A percentile compares a stretch with the other conserved stretches of the same genome.
Evolutionary conservation across 208 protist species (phyloP).

Genomic region (Trypanosoma lewisi): DNA sequence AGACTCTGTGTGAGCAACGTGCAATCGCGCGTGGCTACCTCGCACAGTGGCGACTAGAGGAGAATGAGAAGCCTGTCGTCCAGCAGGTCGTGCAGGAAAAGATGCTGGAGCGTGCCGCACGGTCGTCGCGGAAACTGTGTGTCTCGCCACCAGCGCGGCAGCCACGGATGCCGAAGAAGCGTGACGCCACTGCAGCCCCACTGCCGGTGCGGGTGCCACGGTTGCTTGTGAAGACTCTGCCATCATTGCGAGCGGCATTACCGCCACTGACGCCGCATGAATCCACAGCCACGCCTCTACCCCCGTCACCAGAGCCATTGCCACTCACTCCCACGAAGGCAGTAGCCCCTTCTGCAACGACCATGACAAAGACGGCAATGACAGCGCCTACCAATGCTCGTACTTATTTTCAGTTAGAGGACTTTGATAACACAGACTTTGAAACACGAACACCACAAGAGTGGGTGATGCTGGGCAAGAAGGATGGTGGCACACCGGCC

Average conservation of each 20-base stretch:
- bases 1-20: constrained; percentile 30
- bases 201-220: constrained; percentile 17
- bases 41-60: constrained; percentile 59
- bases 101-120: not conserved
- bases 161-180: not conserved
- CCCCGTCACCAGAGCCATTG: not conserved
- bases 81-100: constrained; percentile 47
- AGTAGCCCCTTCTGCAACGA: not conserved
- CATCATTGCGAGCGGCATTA: constrained; percentile 1
- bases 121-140: not conserved
- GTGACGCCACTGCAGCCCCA: constrained; percentile 16
- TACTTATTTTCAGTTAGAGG: constrained; percentile 78
- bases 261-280: not conserved
- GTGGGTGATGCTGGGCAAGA: constrained; percentile 74
- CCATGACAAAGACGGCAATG: not conserved
- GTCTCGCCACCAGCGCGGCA: not conserved
- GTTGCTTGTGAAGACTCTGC: constrained; percentile 1
- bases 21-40: constrained; percentile 50
- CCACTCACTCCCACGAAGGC: not conserved
- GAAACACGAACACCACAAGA: constrained; percentile 70
- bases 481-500: constrained; percentile 71
- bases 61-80: constrained; percentile 68
- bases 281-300: not conserved
- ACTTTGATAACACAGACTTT: constrained; percentile 82
- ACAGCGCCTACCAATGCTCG: constrained; percentile 20